These are phyloP conservation scores for Lactarius psammicola DNA, from an alignment of 768 basidiomycete genomes.

Conservation along the genomic window DNA sequence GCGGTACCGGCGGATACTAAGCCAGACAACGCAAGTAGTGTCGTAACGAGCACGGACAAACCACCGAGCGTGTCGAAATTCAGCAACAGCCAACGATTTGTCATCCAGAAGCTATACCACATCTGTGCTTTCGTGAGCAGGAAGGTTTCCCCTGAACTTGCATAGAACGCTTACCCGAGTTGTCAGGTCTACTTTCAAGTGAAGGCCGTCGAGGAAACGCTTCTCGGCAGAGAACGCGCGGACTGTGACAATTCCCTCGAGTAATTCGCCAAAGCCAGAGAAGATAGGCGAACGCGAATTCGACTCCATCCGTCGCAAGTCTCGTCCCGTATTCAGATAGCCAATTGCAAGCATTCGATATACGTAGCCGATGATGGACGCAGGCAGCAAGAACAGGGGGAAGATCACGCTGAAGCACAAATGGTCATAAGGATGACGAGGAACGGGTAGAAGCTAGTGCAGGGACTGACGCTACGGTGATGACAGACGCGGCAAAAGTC, in stretches of 20 bases:
- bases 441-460: not conserved
- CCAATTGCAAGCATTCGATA: slow-evolving; percentile 71
- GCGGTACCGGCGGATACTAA: slow-evolving; percentile 60
- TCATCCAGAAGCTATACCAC: slow-evolving; percentile 92
- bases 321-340: slow-evolving; percentile 77
- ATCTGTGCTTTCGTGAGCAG: slow-evolving; percentile 43
- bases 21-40: slow-evolving; percentile 68
- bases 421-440: slow-evolving; percentile 31
- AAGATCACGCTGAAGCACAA: slow-evolving; percentile 55
- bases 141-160: not conserved
- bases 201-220: slow-evolving; percentile 72
- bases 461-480: slow-evolving; percentile 61
- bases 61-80: slow-evolving; percentile 81
- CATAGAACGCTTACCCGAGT: slow-evolving; percentile 51
- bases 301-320: slow-evolving; percentile 87
- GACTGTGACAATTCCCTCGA: slow-evolving; percentile 91
- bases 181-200: slow-evolving; percentile 72
- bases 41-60: slow-evolving; percentile 69
- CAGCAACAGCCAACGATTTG: slow-evolving; percentile 79
- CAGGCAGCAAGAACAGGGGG: slow-evolving; percentile 81
- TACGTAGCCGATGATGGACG: slow-evolving; percentile 64
- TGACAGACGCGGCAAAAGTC: slow-evolving; percentile 69
- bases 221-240: slow-evolving; percentile 85
- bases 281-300: slow-evolving; percentile 84
- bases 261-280: slow-evolving; percentile 75